These are phyloP conservation scores for Blastomyces emzantsi DNA, from an alignment of 2,329 filamentous ascomycete species.

Conservation along the genomic window DNA sequence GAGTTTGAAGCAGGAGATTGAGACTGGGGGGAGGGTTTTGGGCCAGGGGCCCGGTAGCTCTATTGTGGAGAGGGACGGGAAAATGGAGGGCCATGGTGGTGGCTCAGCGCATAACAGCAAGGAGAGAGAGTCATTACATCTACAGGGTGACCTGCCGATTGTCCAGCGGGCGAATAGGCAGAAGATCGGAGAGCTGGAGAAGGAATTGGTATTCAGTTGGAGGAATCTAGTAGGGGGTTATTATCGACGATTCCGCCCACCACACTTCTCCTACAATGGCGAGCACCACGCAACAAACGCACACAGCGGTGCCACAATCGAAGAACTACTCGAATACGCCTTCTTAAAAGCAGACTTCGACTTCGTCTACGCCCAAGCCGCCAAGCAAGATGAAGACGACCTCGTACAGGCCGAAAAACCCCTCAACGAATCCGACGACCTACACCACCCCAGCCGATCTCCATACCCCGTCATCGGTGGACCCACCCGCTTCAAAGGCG, in stretches of 20 bases:
- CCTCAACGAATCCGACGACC: slow-evolving; percentile 74
- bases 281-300: slow-evolving; percentile 25
- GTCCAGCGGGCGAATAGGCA: slow-evolving; percentile 47
- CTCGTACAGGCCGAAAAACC: slow-evolving; percentile 62
- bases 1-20: slow-evolving; percentile 49
- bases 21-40: slow-evolving; percentile 8
- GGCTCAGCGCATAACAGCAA: background rate
- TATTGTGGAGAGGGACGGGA: slow-evolving; percentile 11
- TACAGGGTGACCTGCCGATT: slow-evolving; percentile 35
- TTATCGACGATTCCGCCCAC: slow-evolving; percentile 80
- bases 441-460: slow-evolving; percentile 53
- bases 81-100: background rate
- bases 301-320: slow-evolving; percentile 34
- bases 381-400: slow-evolving; percentile 63
- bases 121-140: slow-evolving; percentile 9
- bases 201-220: slow-evolving; percentile 65
- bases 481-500: slow-evolving; percentile 73
- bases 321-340: slow-evolving; percentile 68
- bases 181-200: slow-evolving; percentile 61
- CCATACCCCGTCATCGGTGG: slow-evolving; percentile 55
- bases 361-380: slow-evolving; percentile 82
- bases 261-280: slow-evolving; percentile 55
- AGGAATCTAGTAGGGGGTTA: slow-evolving; percentile 83
- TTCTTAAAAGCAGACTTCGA: slow-evolving; percentile 92
- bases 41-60: background rate